A percentile compares a stretch with the other conserved stretches of the same genome.
These are phyloP conservation scores for Canariomyces notabilis DNA, from an alignment of 2,329 filamentous ascomycete species.

Conservation along the genomic window DNA sequence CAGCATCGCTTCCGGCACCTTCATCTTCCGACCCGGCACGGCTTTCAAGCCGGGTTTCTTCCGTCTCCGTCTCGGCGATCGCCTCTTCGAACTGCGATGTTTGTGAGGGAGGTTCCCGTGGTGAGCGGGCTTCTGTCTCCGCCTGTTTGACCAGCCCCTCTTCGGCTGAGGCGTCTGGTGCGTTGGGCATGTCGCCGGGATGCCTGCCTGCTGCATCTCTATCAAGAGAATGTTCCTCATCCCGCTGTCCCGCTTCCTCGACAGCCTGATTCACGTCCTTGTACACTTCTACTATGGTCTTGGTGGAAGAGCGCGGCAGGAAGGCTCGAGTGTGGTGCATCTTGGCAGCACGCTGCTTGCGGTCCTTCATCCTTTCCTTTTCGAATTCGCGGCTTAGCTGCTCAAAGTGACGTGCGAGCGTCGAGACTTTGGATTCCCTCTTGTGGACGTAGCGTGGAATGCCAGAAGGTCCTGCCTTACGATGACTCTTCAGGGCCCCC, in stretches of 20 bases:
- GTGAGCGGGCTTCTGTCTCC: conserved; percentile 8
- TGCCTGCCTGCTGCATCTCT: conserved; percentile 32
- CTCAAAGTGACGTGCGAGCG: conserved; percentile 92
- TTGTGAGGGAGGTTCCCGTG: conserved; percentile 27
- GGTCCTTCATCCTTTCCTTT: conserved; percentile 83
- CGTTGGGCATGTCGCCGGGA: conserved; percentile 26
- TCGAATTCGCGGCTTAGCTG: conserved; percentile 95
- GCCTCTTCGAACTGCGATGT: conserved; percentile 34
- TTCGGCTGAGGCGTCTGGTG: conserved; percentile 9
- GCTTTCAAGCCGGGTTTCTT: conserved; percentile 44
- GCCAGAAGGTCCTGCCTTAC: conserved; percentile 61
- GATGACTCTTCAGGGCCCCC: conserved; percentile 55
- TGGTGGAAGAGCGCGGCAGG: conserved; percentile 81
- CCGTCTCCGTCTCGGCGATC: conserved; percentile 38
- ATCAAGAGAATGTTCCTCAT: conserved; percentile 51
- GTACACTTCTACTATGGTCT: conserved; percentile 93
- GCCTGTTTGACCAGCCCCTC: conserved; percentile 13
- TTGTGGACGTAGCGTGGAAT: conserved; percentile 83
- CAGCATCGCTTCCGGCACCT: conserved; percentile 63
- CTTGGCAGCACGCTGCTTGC: conserved; percentile 73
- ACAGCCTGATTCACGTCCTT: conserved; percentile 90
- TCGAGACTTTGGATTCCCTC: conserved; percentile 75
- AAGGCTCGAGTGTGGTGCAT: conserved; percentile 72
- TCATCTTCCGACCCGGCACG: conserved; percentile 66
- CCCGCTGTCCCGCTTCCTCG: conserved; percentile 65